phyloP scores from a whole-genome alignment of 306 rosid species.

The Vigna angularis region DNA sequence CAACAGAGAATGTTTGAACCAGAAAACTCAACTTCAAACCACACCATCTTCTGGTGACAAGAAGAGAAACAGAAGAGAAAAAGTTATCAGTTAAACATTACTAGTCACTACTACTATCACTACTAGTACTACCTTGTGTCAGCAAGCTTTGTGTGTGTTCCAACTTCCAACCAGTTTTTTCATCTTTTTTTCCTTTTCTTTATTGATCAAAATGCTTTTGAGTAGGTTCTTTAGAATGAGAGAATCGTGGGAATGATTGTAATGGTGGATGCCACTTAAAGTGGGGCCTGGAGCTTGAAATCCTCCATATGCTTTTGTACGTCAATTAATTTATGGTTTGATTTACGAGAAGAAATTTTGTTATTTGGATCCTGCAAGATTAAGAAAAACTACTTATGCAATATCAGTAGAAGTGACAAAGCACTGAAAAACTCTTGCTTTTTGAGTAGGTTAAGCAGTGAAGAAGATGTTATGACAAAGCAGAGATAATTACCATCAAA shows the following conservation, averaged over 20 bases:
- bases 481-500: constrained; percentile 28
- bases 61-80: not conserved
- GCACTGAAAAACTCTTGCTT: not conserved
- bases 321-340: constrained; percentile 62
- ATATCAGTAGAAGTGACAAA: too few relatives aligned
- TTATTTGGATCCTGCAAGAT: not conserved
- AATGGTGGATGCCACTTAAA: constrained; percentile 59
- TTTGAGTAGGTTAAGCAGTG: constrained; percentile 40
- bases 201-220: constrained; percentile 46
- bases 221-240: constrained; percentile 54
- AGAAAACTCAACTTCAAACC: constrained; percentile 35
- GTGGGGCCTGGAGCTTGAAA: constrained; percentile 57
- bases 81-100: constrained; percentile 12
- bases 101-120: not conserved
- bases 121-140: constrained; percentile 44
- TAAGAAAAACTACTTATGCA: constrained; percentile 15
- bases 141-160: constrained; percentile 68
- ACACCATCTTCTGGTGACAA: constrained; percentile 40
- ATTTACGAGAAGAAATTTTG: constrained; percentile 28
- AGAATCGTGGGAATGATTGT: constrained; percentile 56
- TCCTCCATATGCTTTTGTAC: constrained; percentile 54
- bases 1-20: constrained; percentile 75
- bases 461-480: constrained; percentile 16
- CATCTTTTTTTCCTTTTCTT: not conserved
- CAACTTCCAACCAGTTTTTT: constrained; percentile 44